Conservation (phyloP, 129 eudicot genomes). For the Tagetes patula region DNA sequence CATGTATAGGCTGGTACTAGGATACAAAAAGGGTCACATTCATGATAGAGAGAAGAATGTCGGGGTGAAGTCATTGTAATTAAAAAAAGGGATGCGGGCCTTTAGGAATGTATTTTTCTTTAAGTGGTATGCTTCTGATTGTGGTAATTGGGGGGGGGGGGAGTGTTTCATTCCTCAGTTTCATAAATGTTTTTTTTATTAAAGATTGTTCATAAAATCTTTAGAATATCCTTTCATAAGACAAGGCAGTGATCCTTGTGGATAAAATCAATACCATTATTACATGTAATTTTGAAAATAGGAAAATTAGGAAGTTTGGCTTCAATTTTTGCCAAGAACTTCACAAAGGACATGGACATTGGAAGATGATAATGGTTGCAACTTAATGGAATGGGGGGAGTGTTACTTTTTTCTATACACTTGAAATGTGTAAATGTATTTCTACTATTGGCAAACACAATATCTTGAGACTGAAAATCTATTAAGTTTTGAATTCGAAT, state of each 20-base stretch:
- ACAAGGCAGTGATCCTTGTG: background rate
- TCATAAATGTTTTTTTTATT: background rate
- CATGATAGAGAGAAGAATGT: background rate
- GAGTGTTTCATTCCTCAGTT: background rate
- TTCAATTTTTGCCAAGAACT: background rate
- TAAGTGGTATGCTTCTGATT: background rate
- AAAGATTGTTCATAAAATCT: background rate
- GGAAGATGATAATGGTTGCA: background rate
- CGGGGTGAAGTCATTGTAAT: background rate
- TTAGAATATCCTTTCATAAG: background rate
- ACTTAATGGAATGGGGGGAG: background rate
- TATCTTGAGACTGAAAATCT: background rate
- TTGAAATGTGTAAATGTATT: slow-evolving; percentile 1
- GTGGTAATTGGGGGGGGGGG: background rate
- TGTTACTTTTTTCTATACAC: background rate
- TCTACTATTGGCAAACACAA: background rate
- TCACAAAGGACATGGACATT: background rate
- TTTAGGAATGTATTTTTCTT: background rate
- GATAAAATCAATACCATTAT: background rate
- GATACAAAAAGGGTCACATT: background rate
- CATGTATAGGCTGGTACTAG: background rate
- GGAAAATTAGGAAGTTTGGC: background rate
- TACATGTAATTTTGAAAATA: background rate
- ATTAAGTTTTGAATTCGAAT: background rate
- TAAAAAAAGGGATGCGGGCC: too few species aligned